phyloP scores from a whole-genome alignment of 768 basidiomycete species.

The Trametes cingulata region DNA sequence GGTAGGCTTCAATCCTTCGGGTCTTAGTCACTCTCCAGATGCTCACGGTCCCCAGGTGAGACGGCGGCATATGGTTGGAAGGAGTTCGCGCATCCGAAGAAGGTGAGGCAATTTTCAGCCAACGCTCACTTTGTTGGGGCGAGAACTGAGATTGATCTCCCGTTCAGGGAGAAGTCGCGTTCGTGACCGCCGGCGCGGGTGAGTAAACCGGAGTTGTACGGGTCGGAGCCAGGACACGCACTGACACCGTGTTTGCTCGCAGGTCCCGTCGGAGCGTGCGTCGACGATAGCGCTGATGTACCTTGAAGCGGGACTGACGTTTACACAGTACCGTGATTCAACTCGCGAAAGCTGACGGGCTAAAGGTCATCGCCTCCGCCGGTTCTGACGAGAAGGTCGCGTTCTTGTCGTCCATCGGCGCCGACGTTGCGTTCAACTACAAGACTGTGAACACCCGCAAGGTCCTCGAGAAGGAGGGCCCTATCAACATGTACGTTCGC shows the following conservation, averaged over 20 bases:
- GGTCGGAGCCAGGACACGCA: too few species aligned
- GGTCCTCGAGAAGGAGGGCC: constrained; percentile 57
- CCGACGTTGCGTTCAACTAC: constrained; percentile 74
- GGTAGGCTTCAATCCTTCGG: constrained; percentile 16
- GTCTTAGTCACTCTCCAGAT: background rate
- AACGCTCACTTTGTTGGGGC: background rate
- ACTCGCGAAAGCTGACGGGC: constrained; percentile 43
- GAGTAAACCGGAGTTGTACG: background rate
- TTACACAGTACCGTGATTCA: constrained; percentile 36
- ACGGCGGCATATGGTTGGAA: constrained; percentile 44
- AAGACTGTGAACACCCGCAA: constrained; percentile 57
- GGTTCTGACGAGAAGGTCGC: constrained; percentile 75
- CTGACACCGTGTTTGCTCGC: background rate
- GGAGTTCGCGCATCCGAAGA: constrained; percentile 42
- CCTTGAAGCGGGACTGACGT: background rate
- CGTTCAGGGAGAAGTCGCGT: constrained; percentile 48
- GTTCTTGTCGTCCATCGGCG: constrained; percentile 59
- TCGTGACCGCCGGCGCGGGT: constrained; percentile 48
- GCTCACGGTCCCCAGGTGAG: constrained; percentile 25
- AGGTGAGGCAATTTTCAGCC: constrained; percentile 29
- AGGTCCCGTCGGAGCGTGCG: constrained; percentile 63
- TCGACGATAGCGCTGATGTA: background rate
- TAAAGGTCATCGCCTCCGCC: constrained; percentile 70
- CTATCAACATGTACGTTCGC: constrained; percentile 43
- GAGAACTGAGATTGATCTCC: background rate